Evolutionary conservation across 1,139 yeast species (phyloP), one percentile per base, ranked within the genome.

Genomic region (Blastobotrys elegans): DNA sequence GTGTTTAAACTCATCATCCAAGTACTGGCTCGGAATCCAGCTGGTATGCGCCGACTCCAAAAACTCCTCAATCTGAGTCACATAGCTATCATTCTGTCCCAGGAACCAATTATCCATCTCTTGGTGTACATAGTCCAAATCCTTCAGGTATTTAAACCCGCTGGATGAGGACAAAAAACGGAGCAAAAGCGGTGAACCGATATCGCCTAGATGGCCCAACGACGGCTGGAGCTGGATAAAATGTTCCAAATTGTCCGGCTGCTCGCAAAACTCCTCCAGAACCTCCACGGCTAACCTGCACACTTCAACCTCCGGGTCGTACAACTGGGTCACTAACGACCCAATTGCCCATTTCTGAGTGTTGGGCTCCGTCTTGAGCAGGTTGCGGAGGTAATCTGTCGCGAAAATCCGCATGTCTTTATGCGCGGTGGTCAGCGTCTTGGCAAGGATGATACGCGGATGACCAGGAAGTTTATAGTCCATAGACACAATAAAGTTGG

Each of bases 391-490:
- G 26, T 74, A 67, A 30, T 72, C 72, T 0, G 92, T 77, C 0
- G 89, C 80, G 51, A 71, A 75, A 2, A 72, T 51, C 50, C 88
- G 74, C 5, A 86, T 70, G 4, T 72, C 69, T 27, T 64, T 63
- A 48, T 79, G 76, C 1, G 83, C 76, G 1, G 82, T 73, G 24
- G 78, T 75, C 47, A 89, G 67, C 1, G 85, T 78, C 59, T 85
- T 85, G 13, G 77, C 71, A 42, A 90, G 67, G 2, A 90, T 70
- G 16, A 82, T 75, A 41, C 92, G 69, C 34, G 88, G 73, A 56
- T 82, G 95, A 2, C 85, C 80, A 31, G 82, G 80, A n/a, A 73
- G 62, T 1, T 72, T 68, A 54, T 81, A 81, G 54, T 84, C 83
- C 63, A 89, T 67, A 44, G 79, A 77, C 38, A 76, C 75, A 52